These are phyloP conservation scores for Daldinia caldariorum DNA, from an alignment of 495 filamentous ascomycete species.

Conservation along the genomic window DNA sequence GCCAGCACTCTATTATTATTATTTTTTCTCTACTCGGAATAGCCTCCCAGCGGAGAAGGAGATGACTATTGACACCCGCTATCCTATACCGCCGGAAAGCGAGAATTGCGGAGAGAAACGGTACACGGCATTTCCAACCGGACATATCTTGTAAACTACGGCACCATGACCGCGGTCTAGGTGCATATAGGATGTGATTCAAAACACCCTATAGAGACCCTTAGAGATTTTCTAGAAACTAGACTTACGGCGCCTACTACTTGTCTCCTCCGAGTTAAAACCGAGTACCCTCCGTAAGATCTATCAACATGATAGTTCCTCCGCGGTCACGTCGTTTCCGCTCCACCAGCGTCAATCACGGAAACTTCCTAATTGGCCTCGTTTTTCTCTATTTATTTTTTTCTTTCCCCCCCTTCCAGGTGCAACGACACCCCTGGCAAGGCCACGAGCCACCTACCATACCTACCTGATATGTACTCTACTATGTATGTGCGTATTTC, in stretches of 20 bases:
- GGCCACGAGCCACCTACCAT: slow-evolving; percentile 16
- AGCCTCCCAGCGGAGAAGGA: slow-evolving; percentile 4
- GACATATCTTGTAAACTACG: background rate
- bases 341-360: slow-evolving; percentile 4
- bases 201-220: background rate
- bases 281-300: background rate
- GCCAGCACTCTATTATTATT: slow-evolving; percentile 2
- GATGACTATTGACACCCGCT: slow-evolving; percentile 21
- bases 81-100: slow-evolving; percentile 13
- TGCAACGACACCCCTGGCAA: slow-evolving; percentile 25
- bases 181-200: background rate
- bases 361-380: slow-evolving; percentile 8
- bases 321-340: slow-evolving; percentile 12
- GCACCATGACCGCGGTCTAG: background rate
- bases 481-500: slow-evolving; percentile 2
- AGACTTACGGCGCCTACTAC: background rate
- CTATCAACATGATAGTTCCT: background rate
- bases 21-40: background rate
- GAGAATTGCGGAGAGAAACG: slow-evolving; percentile 25
- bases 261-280: background rate
- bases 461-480: background rate
- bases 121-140: background rate
- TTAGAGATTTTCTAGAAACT: background rate
- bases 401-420: background rate
- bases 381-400: background rate